phyloP scores from a whole-genome alignment of 2,329 filamentous ascomycete species.

The Claviceps monticola region DNA sequence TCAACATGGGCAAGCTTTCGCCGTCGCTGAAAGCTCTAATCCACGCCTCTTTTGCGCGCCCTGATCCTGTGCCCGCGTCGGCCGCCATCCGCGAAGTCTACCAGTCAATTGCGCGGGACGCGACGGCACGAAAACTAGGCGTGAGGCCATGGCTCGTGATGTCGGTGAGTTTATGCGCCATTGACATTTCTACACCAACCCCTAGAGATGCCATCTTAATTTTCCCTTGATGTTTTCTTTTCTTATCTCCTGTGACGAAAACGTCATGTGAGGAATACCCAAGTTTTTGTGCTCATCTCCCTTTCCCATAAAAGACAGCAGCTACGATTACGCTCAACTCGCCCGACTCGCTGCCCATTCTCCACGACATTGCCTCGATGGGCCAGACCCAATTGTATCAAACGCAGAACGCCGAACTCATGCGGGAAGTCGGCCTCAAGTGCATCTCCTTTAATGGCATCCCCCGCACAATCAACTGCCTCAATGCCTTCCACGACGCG shows the following conservation, averaged over 20 bases:
- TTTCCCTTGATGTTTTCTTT: too few species aligned
- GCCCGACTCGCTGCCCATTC: conserved; percentile 54
- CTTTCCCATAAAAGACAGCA: conserved; percentile 41
- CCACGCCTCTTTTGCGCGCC: conserved; percentile 52
- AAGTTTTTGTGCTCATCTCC: neutral
- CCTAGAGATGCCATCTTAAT: too few species aligned
- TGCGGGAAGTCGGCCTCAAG: conserved; percentile 63
- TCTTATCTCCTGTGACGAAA: too few species aligned
- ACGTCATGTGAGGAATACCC: neutral
- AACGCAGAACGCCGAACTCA: conserved; percentile 49
- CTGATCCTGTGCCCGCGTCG: conserved; percentile 51
- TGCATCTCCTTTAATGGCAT: conserved; percentile 74
- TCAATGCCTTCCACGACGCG: conserved; percentile 53
- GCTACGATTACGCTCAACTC: conserved; percentile 81
- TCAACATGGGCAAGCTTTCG: conserved; percentile 58
- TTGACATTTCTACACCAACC: too few species aligned
- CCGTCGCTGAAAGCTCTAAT: conserved; percentile 59
- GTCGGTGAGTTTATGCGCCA: conserved; percentile 31
- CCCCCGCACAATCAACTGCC: conserved; percentile 70
- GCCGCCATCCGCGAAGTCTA: conserved; percentile 50
- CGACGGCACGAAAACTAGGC: conserved; percentile 46
- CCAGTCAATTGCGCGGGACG: conserved; percentile 48
- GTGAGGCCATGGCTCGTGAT: conserved; percentile 51
- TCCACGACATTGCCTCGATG: conserved; percentile 38
- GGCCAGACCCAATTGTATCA: conserved; percentile 8